Percentiles rank a stretch among this genome's conserved stretches.
Evolutionary conservation across 2,329 filamentous ascomycete species (phyloP).

Genomic region (Cladosporium sphaerospermum): DNA sequence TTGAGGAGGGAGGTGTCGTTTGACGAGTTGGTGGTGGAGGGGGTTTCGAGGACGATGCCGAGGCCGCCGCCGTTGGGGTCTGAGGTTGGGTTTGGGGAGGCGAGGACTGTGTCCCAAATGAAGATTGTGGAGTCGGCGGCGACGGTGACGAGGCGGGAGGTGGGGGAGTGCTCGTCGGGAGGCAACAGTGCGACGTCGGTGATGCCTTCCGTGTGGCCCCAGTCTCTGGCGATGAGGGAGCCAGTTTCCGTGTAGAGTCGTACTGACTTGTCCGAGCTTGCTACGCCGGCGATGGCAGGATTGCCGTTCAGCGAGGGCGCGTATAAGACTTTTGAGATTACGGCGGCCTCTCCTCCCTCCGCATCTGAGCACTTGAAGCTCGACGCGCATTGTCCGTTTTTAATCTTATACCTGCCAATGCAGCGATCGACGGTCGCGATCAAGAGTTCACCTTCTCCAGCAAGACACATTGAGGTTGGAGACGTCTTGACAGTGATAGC

Average conservation of each 20-base stretch:
- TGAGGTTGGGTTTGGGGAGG: constrained; percentile 7
- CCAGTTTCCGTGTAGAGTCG: constrained; percentile 81
- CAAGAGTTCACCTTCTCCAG: constrained; percentile 54
- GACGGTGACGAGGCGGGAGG: constrained; percentile 39
- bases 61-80: constrained; percentile 1
- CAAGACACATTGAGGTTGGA: constrained; percentile 74
- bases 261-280: constrained; percentile 92
- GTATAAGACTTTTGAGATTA: constrained; percentile 70
- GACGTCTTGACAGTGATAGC: constrained; percentile 80
- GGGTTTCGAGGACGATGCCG: constrained; percentile 5
- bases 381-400: constrained; percentile 61
- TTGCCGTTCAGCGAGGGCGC: constrained; percentile 50
- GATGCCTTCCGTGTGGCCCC: constrained; percentile 91
- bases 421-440: constrained; percentile 58
- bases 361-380: constrained; percentile 81
- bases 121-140: constrained; percentile 48
- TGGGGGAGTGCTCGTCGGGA: constrained; percentile 34
- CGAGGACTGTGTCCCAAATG: constrained; percentile 35
- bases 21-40: neutral
- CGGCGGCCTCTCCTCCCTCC: constrained; percentile 71
- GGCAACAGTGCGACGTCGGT: constrained; percentile 69
- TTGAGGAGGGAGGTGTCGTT: neutral
- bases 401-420: constrained; percentile 47
- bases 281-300: constrained; percentile 76
- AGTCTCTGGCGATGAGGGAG: constrained; percentile 75